Evolutionary conservation across 2,329 filamentous ascomycete genomes (phyloP).

Genomic region (Colletotrichum plurivorum): DNA sequence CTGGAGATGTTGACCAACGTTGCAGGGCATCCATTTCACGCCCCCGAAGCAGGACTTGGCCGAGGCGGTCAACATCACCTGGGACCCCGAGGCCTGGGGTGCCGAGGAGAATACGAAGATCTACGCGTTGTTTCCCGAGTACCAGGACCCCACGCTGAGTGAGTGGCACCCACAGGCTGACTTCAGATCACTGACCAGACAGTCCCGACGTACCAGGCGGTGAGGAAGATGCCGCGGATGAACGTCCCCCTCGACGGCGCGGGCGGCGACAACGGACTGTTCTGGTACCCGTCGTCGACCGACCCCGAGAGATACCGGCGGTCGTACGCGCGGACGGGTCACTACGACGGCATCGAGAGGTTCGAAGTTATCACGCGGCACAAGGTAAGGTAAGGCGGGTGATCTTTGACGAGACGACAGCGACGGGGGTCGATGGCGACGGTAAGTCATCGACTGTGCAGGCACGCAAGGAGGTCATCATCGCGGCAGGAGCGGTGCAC

Average conservation of each 20-base stretch:
- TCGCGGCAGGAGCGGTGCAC: slow-evolving; percentile 53
- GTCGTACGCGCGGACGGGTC: slow-evolving; percentile 46
- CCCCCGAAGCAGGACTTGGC: slow-evolving; percentile 39
- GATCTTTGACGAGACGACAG: slow-evolving; percentile 41
- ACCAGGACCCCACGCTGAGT: slow-evolving; percentile 37
- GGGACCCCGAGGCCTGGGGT: slow-evolving; percentile 41
- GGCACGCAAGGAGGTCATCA: slow-evolving; percentile 52
- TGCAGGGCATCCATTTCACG: slow-evolving; percentile 33
- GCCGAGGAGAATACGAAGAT: slow-evolving; percentile 38
- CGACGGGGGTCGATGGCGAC: slow-evolving; percentile 45
- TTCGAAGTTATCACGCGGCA: slow-evolving; percentile 44
- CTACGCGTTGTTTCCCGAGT: slow-evolving; percentile 35
- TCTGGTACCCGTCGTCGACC: slow-evolving; percentile 44
- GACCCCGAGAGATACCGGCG: slow-evolving; percentile 41
- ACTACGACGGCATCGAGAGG: slow-evolving; percentile 42
- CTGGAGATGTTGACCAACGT: neutral
- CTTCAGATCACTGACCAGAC: neutral
- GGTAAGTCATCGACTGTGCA: slow-evolving; percentile 37
- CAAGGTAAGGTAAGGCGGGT: slow-evolving; percentile 43
- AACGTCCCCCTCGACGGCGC: slow-evolving; percentile 44
- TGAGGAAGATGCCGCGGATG: slow-evolving; percentile 44
- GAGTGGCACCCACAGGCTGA: neutral
- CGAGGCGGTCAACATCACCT: slow-evolving; percentile 42
- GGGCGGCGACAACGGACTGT: slow-evolving; percentile 45
- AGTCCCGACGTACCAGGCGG: slow-evolving; percentile 43